Evolutionary conservation across 108 stramenopile species (phyloP).

Genomic region (Mayamaea pseudoterrestris): DNA sequence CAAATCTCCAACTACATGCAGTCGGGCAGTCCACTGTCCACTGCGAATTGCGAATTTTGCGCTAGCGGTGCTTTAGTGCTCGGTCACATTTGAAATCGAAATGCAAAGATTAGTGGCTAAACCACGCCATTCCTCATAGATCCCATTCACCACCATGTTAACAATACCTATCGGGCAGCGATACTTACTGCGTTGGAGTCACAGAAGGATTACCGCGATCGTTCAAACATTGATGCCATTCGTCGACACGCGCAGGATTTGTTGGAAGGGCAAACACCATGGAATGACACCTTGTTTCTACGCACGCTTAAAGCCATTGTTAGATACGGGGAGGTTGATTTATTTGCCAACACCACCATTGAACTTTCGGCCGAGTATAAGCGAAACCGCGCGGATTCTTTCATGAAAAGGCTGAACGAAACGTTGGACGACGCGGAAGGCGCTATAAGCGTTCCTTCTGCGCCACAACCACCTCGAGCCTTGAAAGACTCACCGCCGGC

Average conservation of each 20-base stretch:
- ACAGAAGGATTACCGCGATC: conserved; percentile 12
- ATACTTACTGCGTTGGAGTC: conserved; percentile 21
- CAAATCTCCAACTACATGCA: no score
- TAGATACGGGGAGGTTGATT: conserved; percentile 14
- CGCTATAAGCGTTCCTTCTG: background rate
- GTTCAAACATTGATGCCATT: conserved; percentile 19
- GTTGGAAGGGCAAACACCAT: conserved; percentile 5
- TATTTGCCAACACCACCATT: conserved; percentile 2
- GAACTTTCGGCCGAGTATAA: conserved; percentile 17
- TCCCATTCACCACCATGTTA: no score
- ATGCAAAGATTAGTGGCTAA: no score
- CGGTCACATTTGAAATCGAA: no score
- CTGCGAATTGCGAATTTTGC: no score
- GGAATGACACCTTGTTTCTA: conserved; percentile 22
- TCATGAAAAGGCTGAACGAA: background rate
- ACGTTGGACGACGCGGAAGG: background rate
- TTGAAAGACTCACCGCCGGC: conserved; percentile 1
- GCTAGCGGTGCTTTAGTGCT: no score
- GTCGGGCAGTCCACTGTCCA: no score
- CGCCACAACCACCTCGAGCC: background rate
- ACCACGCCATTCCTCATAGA: no score
- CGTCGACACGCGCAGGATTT: conserved; percentile 4
- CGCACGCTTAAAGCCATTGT: conserved; percentile 14
- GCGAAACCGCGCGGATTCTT: conserved; percentile 1
- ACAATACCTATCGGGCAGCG: conserved; percentile 14